Conservation (phyloP, 805 yeast species). For the Clavispora fructus region DNA sequence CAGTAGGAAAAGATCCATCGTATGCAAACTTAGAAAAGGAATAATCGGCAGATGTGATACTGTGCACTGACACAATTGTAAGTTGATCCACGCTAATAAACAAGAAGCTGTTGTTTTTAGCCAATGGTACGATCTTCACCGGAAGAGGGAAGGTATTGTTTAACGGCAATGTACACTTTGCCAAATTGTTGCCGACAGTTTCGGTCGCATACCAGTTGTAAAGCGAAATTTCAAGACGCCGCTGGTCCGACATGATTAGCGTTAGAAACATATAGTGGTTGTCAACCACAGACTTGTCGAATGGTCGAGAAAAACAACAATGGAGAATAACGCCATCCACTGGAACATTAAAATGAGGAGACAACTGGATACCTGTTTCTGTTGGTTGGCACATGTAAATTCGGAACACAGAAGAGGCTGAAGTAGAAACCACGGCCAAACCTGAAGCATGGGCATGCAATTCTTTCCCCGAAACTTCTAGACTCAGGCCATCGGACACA, state of each 20-base stretch:
- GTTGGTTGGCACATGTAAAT: conserved; percentile 34
- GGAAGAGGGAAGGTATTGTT: conserved; percentile 39
- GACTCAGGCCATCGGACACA: conserved; percentile 10
- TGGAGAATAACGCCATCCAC: conserved; percentile 39
- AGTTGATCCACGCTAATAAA: conserved; percentile 32
- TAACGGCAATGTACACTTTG: conserved; percentile 36
- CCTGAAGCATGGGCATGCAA: conserved; percentile 36
- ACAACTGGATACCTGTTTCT: conserved; percentile 32
- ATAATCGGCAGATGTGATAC: conserved; percentile 44
- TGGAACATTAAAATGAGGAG: conserved; percentile 33
- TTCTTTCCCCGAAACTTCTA: conserved; percentile 21
- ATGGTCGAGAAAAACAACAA: conserved; percentile 38
- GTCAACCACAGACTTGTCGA: conserved; percentile 17
- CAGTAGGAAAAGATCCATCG: conserved; percentile 37
- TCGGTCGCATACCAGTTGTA: conserved; percentile 40
- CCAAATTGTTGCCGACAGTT: conserved; percentile 21
- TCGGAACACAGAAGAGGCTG: conserved; percentile 32
- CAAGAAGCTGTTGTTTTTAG: conserved; percentile 31
- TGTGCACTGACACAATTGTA: conserved; percentile 35
- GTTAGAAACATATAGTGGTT: conserved; percentile 31
- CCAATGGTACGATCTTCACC: conserved; percentile 36
- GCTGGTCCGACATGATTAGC: conserved; percentile 30
- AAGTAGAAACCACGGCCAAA: conserved; percentile 31
- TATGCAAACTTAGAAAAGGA: conserved; percentile 21
- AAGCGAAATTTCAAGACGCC: conserved; percentile 32